Evolutionary conservation across 2,329 filamentous ascomycete genomes (phyloP).

Genomic region (Ophiocordyceps camponoti-saundersi): DNA sequence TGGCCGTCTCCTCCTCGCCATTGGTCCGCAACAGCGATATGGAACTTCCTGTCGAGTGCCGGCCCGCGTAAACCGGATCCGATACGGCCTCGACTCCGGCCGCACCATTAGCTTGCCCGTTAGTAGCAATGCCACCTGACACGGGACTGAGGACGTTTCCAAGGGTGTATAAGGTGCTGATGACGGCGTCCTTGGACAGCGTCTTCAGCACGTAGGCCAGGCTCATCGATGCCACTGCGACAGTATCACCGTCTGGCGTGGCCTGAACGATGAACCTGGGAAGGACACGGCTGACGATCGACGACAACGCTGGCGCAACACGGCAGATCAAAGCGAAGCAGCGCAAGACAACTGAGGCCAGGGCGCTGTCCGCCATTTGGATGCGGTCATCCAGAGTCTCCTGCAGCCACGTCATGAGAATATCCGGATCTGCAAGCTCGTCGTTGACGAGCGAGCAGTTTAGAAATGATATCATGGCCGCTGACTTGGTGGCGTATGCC

Average conservation of each 20-base stretch:
- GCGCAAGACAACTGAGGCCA: conserved; percentile 66
- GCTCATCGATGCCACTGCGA: conserved; percentile 66
- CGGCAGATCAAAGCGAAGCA: conserved; percentile 69
- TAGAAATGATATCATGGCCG: conserved; percentile 65
- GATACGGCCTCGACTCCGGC: conserved; percentile 19
- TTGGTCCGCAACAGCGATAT: conserved; percentile 56
- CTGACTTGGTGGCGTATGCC: conserved; percentile 71
- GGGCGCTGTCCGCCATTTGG: conserved; percentile 64
- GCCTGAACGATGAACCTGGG: conserved; percentile 81
- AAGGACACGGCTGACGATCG: conserved; percentile 60
- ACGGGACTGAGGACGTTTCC: conserved; percentile 82
- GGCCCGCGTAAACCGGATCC: conserved; percentile 30
- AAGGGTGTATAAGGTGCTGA: conserved; percentile 90
- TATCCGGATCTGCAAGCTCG: conserved; percentile 61
- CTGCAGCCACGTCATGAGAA: conserved; percentile 73
- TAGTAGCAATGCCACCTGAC: conserved; percentile 33
- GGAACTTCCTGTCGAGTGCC: conserved; percentile 52
- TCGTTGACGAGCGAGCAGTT: conserved; percentile 75
- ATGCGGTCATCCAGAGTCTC: conserved; percentile 59
- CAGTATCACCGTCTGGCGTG: conserved; percentile 48
- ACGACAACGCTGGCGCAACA: conserved; percentile 54
- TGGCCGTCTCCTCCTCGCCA: conserved; percentile 61
- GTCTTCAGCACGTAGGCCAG: conserved; percentile 66
- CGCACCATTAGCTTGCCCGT: conserved; percentile 30
- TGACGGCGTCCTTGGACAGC: conserved; percentile 81